phyloP scores from a whole-genome alignment of 2,329 filamentous ascomycete species.

The Calonectria pseudoreteaudii region DNA sequence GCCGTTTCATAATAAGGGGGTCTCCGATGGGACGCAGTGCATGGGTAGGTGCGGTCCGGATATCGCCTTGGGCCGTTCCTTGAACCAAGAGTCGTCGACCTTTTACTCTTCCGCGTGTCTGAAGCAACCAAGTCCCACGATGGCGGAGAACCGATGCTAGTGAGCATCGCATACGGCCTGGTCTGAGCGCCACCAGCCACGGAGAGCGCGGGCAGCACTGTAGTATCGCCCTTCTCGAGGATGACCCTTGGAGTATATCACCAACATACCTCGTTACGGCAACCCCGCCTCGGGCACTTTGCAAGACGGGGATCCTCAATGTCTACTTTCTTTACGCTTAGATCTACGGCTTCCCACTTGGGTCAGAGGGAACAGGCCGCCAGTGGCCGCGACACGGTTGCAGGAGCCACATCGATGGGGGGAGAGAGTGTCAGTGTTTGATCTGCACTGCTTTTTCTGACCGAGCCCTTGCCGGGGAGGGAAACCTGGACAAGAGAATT shows the following conservation, averaged over 20 bases:
- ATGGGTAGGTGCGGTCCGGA: constrained; percentile 27
- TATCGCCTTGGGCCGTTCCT: constrained; percentile 25
- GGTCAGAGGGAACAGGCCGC: not conserved
- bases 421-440: constrained; percentile 9
- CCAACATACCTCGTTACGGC: not conserved
- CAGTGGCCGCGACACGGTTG: not conserved
- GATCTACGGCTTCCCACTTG: not conserved
- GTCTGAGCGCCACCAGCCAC: constrained; percentile 17
- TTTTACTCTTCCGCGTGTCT: not conserved
- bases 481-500: not conserved
- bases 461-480: not conserved
- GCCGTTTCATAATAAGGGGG: constrained; percentile 41
- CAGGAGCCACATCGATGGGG: constrained; percentile 8
- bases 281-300: constrained; percentile 13
- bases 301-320: not conserved
- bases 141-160: constrained; percentile 10
- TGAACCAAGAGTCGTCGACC: constrained; percentile 20
- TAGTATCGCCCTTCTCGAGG: constrained; percentile 12
- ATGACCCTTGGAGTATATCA: constrained; percentile 7
- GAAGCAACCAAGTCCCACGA: constrained; percentile 13
- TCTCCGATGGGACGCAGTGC: constrained; percentile 28
- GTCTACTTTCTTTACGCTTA: constrained; percentile 4
- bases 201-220: constrained; percentile 10
- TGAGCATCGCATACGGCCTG: constrained; percentile 18
- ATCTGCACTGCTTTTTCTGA: not conserved